A percentile compares a stretch with the other conserved stretches of the same genome.
These are phyloP conservation scores for Senna tora DNA, from an alignment of 306 rosid genomes.

Conservation along the genomic window DNA sequence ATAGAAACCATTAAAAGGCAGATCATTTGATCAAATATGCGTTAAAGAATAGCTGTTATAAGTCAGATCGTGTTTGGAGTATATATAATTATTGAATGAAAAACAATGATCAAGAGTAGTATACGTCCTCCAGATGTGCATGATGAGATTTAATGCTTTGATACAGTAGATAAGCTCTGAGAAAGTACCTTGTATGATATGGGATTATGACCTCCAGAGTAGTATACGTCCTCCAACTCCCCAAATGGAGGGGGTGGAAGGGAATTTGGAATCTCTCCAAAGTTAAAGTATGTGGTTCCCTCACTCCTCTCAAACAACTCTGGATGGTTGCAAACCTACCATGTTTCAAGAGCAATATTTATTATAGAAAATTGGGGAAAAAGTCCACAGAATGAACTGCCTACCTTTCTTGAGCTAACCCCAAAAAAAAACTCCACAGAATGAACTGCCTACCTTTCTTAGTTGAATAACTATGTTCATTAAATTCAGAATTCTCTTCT, in stretches of 20 bases:
- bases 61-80: slow-evolving; percentile 14
- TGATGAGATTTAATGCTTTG: slow-evolving; percentile 15
- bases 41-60: slow-evolving; percentile 1
- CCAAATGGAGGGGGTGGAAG: slow-evolving; percentile 95
- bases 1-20: slow-evolving; percentile 14
- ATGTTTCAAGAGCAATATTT: slow-evolving; percentile 39
- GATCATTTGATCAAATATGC: slow-evolving; percentile 19
- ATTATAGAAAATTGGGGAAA: slow-evolving; percentile 12
- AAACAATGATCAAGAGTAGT: not conserved
- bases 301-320: slow-evolving; percentile 97
- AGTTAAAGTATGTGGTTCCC: slow-evolving; percentile 86
- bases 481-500: slow-evolving; percentile 80
- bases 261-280: slow-evolving; percentile 79
- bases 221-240: slow-evolving; percentile 89
- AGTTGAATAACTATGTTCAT: slow-evolving; percentile 99
- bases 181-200: slow-evolving; percentile 71
- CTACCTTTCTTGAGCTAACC: slow-evolving; percentile 83
- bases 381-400: not conserved
- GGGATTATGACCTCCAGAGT: slow-evolving; percentile 88
- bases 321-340: slow-evolving; percentile 98
- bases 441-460: slow-evolving; percentile 68
- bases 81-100: not conserved
- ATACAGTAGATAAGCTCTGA: slow-evolving; percentile 7
- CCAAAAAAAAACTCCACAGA: not conserved
- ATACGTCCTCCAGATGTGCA: not conserved